Evolutionary conservation across 1,139 yeast species (phyloP), one percentile per base, ranked within the genome.

Genomic region (Spathaspora jeffriesii): DNA sequence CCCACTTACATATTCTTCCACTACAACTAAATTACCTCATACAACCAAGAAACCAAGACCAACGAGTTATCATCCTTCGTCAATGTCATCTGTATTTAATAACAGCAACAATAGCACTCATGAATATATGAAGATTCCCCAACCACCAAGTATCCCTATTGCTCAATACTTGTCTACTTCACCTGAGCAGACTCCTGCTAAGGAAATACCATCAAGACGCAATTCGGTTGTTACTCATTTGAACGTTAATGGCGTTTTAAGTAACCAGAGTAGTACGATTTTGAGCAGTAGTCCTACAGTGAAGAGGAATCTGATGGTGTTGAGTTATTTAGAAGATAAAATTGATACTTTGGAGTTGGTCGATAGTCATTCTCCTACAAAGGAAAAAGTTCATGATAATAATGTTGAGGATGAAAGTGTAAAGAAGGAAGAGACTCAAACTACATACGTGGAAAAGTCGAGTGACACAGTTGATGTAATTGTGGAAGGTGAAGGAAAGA

Each of bases 31-130:
- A 56, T 64, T 73, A 47, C 78, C 78, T 18, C 76, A 68, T 47
- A 64, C 75, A 11, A 67, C 67, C 43, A 78, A 81, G 62, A 84
- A 79, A 58, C 91, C 89, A 46, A 78, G 95, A 63, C 93, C 95
- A 42, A 86, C 92, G 0, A 85, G 92, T 8, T 87, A 85, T 60
- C 92, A 87, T 60, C 93, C 95, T 11, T 69, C 73, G 23, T 71
- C 78, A n/a, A 65, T 71, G 68, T 57, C 73, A 9, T 68, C 75
- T 5, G 60, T 71, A n/a, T 58, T 68, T 38, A 25, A 25, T 18
- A 14, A 14, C 30, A 38, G 28, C 27, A 34, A 18, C 23, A 59
- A 66, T 5, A 52, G 47, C 11, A 48, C 56, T 47, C 56, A 62
- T 36, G 75, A 70, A 30, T 67, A 63, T 46, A 61, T 68, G 47